These are phyloP conservation scores for Geotrichum reessii DNA, from an alignment of 1,139 yeast genomes.

Conservation along the genomic window DNA sequence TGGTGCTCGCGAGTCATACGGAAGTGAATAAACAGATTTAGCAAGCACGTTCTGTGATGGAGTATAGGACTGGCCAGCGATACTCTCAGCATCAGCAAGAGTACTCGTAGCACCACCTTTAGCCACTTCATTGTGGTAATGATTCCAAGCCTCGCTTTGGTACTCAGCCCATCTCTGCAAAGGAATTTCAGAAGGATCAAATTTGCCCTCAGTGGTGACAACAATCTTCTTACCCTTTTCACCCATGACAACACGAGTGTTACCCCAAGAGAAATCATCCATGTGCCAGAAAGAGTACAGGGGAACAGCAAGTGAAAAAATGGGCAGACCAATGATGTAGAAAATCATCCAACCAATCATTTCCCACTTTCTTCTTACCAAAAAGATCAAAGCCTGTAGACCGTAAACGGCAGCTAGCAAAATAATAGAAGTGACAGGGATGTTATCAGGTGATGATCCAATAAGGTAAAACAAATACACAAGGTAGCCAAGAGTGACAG, in stretches of 20 bases:
- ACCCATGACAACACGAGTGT: constrained; percentile 40
- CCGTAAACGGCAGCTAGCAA: constrained; percentile 37
- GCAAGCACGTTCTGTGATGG: constrained; percentile 18
- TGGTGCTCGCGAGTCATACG: neutral
- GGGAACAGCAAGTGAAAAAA: constrained; percentile 37
- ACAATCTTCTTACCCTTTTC: constrained; percentile 38
- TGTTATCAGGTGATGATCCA: constrained; percentile 30
- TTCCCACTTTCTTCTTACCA: constrained; percentile 37
- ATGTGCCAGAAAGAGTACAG: constrained; percentile 39
- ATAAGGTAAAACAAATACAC: constrained; percentile 35
- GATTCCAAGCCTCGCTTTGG: constrained; percentile 35
- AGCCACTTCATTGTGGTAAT: constrained; percentile 26
- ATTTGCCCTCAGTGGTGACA: constrained; percentile 34
- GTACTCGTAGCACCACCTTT: neutral
- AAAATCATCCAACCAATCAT: constrained; percentile 40
- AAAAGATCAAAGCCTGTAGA: constrained; percentile 35
- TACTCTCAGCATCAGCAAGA: constrained; percentile 7
- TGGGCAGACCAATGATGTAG: constrained; percentile 36
- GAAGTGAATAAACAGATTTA: constrained; percentile 18
- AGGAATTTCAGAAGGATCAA: constrained; percentile 40
- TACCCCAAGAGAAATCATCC: constrained; percentile 41
- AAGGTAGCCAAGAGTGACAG: constrained; percentile 35
- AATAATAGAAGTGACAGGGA: constrained; percentile 36
- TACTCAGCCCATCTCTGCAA: constrained; percentile 39
- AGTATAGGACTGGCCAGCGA: constrained; percentile 11